Evolutionary conservation across 441 rosid species (phyloP).

Genomic region (Bruguiera hainesii): DNA sequence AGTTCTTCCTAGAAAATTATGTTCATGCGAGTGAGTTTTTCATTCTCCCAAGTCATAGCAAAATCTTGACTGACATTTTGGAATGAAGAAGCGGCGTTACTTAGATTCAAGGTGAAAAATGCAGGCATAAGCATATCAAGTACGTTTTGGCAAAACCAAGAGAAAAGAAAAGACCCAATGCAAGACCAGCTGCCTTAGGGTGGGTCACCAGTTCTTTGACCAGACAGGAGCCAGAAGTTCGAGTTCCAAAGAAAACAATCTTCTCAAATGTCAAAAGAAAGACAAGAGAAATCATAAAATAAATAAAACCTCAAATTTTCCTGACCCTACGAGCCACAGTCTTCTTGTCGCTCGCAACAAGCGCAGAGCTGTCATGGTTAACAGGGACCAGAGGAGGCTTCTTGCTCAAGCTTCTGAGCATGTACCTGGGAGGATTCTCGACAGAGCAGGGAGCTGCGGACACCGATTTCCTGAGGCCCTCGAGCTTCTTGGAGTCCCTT

Average conservation of each 20-base stretch:
- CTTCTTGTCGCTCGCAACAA: slow-evolving; percentile 32
- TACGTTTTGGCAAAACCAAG: no score
- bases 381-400: slow-evolving; percentile 51
- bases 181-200: no score
- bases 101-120: no score
- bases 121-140: no score
- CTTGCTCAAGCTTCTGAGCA: slow-evolving; percentile 68
- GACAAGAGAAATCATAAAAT: background rate
- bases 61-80: no score
- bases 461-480: slow-evolving; percentile 54
- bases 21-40: no score
- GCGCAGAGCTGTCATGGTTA: slow-evolving; percentile 25
- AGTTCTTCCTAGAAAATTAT: no score
- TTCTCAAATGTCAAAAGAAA: background rate
- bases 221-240: no score
- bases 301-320: slow-evolving; percentile 34
- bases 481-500: slow-evolving; percentile 46
- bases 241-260: background rate
- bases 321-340: slow-evolving; percentile 26
- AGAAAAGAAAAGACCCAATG: no score
- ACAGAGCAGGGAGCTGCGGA: slow-evolving; percentile 40
- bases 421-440: slow-evolving; percentile 55
- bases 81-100: no score
- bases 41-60: no score
- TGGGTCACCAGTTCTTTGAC: no score